Evolutionary conservation across 2,329 filamentous ascomycete species (phyloP), one percentile per base, ranked within the genome.

Genomic region (Pseudohalonectria lignicola): DNA sequence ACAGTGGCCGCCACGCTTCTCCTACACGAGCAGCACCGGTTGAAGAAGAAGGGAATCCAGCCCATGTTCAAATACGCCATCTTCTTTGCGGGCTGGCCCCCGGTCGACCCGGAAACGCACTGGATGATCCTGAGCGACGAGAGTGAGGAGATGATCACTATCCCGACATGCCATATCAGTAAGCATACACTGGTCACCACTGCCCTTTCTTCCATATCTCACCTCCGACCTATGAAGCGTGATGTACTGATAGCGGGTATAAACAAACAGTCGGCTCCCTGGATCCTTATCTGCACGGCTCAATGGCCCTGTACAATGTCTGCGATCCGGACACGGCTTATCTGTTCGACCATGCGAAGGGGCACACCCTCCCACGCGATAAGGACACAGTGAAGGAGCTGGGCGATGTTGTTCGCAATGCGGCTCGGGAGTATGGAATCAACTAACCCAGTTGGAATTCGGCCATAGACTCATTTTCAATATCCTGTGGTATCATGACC

Each of bases 301-400:
- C 71, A 3, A 65, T 78, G 57, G 72, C 74, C 0, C 60, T 80
- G 4, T 79, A 71, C 54, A 75, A 76, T 45, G 63, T 77, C 17
- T 81, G 74, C 45, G 69, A 79, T 34, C 66, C 65, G 1, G 74
- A 79, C 41, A 67, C 59, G 1, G 74, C 74, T 0, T 62, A 66
- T 25, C 61, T 80, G 15, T 79, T 79, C 42, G 76, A 80, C 45
- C 74, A 78, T 43, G 75, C 73, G 3, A 78, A 78, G 47, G 76
- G 76, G 0, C 76, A 80, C 49, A 78, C 72, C 0, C 57, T 80
- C 4, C 76, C 76, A 0, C 59, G 73, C 43, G 69, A 74, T 40
- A 61, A 59, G 40, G 59, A 57, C 12, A 67, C 66, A 1, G 60
- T 71, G 37, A 59, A 60, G 44, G 67, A 71, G 45, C 51, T 72